Evolutionary conservation across 345 rosid species (phyloP), one percentile per base, ranked within the genome.

Genomic region (Eutrema heterophyllum): DNA sequence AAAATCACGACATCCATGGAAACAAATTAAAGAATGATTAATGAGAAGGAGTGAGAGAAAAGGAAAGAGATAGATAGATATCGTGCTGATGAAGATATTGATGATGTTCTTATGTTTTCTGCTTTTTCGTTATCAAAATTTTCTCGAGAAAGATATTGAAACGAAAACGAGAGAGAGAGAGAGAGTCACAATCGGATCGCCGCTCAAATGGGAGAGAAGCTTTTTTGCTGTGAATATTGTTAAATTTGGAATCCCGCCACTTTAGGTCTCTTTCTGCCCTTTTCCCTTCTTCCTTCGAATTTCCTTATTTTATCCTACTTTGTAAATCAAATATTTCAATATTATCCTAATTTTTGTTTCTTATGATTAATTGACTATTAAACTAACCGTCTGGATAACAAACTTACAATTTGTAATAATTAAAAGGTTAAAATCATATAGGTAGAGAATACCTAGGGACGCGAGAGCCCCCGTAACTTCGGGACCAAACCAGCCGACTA

Each of bases 121-220:
- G 9, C 61, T 68, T 76, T 78, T 62, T 52, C 33, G 16, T 55
- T 26, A 49, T 70, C 72, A 14, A 57, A 70, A 48, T 5, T 77
- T 84, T 74, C 89, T 83, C 74, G 80, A 79, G 79, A 78, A 63
- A 68, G 16, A 26, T 54, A 64, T 55, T 5, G 67, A 64, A 70
- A 56, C 36, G 68, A 53, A 56, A 70, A 64, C 46, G 45, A 53
- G 71, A 68, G 49, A 38, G 69, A 51, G 39, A 57, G 67, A 66
- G 50, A 67, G 88, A 88, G 91, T 80, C 13, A 76, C 64, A 60
- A 65, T 81, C 88, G 93, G 93, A 84, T 82, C 85, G 88, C 96
- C 90, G 81, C 88, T 82, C 85, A 68, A 78, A 57, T 60, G 21
- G 58, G 64, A 71, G 74, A 62, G 71, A 76, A 68, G 64, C 79